Base-by-base conservation (phyloP, 345 rosid species). In the Pistacia atlantica region DNA sequence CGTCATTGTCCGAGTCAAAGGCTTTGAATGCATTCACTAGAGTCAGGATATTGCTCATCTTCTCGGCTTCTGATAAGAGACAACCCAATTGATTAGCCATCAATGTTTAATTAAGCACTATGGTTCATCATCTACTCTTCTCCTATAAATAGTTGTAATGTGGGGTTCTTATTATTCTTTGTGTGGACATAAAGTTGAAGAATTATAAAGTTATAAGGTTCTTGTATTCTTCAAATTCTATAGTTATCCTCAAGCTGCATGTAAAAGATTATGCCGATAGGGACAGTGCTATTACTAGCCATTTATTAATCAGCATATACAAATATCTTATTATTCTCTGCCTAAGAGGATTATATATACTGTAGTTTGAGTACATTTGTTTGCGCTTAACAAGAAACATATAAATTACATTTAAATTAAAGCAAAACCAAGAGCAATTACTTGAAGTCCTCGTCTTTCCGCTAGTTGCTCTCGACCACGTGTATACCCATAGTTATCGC, bases 1-100 rank as follows among this genome's bases (percentile, higher is more conserved):
- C 90, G 16, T 91, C 92, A 12, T 83, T 85, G 80, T 91, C 84
- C 0, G 87, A 61, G 65, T 91, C 95, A 1, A 91, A 91, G 77
- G 89, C 91, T 76, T 83, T 60, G 69, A 91, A 91, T n/a, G 91
- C 83, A 80, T 89, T 91, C 20, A 86, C 76, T 35, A 91, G 87
- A 17, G 78, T 73, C 33, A 81, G 70, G 67, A 86, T 86, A 4
- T 87, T 83, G 86, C 73, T 79, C 60, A 89, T 74, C 20, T 84
- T 76, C 82, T 90, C 95, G 8, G 78, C 77, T 77, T 82, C 90
- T 3, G 80, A 75, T 4, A 82, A 71, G 63, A 86, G 77, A 35
- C 86, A 63, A 28, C 77, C 76, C 2, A 22, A 11, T 68, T 83
- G 86, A 31, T 31, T 2, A 84, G 90, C 87, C 92, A 89, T 88